These are phyloP conservation scores for Magnusiomyces magnusii DNA, from an alignment of 1,139 yeast species.

Conservation along the genomic window DNA sequence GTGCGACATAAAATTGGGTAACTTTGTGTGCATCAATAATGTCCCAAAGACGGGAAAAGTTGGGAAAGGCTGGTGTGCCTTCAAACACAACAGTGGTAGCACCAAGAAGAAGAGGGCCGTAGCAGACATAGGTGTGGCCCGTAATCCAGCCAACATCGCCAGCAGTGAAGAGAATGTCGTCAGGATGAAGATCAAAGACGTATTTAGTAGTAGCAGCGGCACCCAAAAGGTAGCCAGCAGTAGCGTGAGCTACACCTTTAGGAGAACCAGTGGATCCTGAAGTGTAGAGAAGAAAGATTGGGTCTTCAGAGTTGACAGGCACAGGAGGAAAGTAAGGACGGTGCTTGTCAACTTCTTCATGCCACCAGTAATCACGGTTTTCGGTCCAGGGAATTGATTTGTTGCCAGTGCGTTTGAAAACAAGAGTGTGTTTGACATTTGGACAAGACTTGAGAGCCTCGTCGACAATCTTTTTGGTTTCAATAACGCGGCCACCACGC, in stretches of 20 bases:
- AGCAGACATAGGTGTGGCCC: slow-evolving; percentile 93
- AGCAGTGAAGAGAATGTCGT: slow-evolving; percentile 89
- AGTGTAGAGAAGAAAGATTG: slow-evolving; percentile 85
- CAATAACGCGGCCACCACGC: slow-evolving; percentile 91
- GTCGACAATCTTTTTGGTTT: slow-evolving; percentile 90
- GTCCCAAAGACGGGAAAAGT: slow-evolving; percentile 95
- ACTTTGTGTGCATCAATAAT: slow-evolving; percentile 89
- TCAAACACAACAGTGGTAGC: slow-evolving; percentile 89
- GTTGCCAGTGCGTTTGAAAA: slow-evolving; percentile 79
- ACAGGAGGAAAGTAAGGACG: slow-evolving; percentile 84
- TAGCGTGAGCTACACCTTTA: slow-evolving; percentile 94
- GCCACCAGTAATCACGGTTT: slow-evolving; percentile 95
- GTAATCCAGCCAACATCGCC: slow-evolving; percentile 99
- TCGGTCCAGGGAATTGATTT: slow-evolving; percentile 56
- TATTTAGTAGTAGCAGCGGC: slow-evolving; percentile 93
- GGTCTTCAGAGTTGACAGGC: slow-evolving; percentile 87
- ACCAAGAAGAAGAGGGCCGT: slow-evolving; percentile 88
- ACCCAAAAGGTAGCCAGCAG: slow-evolving; percentile 91
- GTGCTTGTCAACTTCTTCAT: slow-evolving; percentile 72
- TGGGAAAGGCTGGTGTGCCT: slow-evolving; percentile 98
- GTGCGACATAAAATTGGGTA: slow-evolving; percentile 97
- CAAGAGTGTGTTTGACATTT: slow-evolving; percentile 72
- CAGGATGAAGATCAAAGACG: slow-evolving; percentile 83
- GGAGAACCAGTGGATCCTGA: slow-evolving; percentile 98
- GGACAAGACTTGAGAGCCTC: slow-evolving; percentile 81